Evolutionary conservation across 306 rosid genomes (phyloP), one percentile per base, ranked within the genome.

Genomic region (Cicer judaicum): DNA sequence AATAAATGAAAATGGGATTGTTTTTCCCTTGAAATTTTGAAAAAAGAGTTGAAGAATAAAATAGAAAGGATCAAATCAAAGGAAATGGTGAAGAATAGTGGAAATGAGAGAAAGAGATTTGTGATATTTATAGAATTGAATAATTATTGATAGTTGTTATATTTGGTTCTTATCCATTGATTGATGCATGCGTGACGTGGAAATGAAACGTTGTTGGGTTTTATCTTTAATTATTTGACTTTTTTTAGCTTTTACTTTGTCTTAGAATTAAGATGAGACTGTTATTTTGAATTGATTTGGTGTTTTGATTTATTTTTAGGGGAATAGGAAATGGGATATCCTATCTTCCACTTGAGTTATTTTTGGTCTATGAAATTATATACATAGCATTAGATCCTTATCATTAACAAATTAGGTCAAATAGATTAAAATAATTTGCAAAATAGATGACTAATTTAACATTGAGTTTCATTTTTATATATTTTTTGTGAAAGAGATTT

Each of bases 121-220:
- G 47, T 76, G 34, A 24, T 24, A 16, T 40, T 14, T 69, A 50
- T 50, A 49, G 47, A 34, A 60, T 13, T 29, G 40, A 11, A 60
- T 6, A 34, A 34, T 60, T 34, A 34, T 34, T 34, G 7, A 12
- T 19, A 36, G 59, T 64, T 16, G 24, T 44, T 18, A 52, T n/a
- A 60, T 13, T 60, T 2, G 63, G 85, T 81, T 66, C 92, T 88
- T 87, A 90, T 92, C 94, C 89, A 69, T 8, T 29, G 80, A 74
- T 13, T 29, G 81, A 71, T 40, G 78, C 70, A 72, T 68, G 39
- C 12, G 57, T 84, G 94, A 86, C 88, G 87, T 88, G 96, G 86
- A 18, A 68, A 64, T n/a, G 5, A 16, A 11, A 54, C 12, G 34
- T 15, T 41, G 15, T 62, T 46, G 64, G 14, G 19, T 72, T 66